phyloP scores from a whole-genome alignment of 176 grass and related monocot genomes.

The Rhipidocladum racemiflorum region DNA sequence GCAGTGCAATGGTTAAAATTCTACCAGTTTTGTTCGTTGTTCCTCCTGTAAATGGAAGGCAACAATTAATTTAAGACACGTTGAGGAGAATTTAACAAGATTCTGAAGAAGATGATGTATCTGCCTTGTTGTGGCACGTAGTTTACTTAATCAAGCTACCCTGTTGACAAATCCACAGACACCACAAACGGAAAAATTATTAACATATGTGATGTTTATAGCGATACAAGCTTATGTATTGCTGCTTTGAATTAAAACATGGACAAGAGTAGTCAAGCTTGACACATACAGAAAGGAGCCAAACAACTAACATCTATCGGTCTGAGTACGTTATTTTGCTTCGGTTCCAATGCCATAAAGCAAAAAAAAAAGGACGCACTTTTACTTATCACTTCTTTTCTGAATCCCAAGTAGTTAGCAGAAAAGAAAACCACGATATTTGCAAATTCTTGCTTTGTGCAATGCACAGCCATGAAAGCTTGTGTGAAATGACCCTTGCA shows the following conservation, averaged over 20 bases:
- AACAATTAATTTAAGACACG: not conserved
- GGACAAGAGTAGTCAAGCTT: not conserved
- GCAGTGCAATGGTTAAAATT: constrained; percentile 37
- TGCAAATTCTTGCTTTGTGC: not conserved
- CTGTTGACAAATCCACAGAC: not conserved
- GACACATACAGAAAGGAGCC: not conserved
- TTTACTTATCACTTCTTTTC: not conserved
- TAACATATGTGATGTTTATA: not conserved
- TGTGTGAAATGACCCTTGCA: not conserved
- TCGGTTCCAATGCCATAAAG: not conserved
- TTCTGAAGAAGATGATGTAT: not conserved
- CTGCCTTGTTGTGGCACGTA: too few relatives aligned
- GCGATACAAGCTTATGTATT: not conserved
- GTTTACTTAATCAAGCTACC: not conserved
- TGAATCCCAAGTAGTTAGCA: not conserved
- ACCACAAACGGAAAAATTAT: not conserved
- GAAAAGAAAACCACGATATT: not conserved
- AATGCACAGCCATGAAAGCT: not conserved
- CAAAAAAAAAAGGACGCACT: too few relatives aligned
- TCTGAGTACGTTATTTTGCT: not conserved
- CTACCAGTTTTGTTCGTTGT: not conserved
- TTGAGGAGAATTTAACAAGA: not conserved
- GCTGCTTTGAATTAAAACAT: not conserved
- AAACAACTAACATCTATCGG: not conserved
- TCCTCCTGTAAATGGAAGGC: constrained; percentile 14